phyloP scores from a whole-genome alignment of 2,329 filamentous ascomycete genomes.

The Arthrobotrys sphaeroides region DNA sequence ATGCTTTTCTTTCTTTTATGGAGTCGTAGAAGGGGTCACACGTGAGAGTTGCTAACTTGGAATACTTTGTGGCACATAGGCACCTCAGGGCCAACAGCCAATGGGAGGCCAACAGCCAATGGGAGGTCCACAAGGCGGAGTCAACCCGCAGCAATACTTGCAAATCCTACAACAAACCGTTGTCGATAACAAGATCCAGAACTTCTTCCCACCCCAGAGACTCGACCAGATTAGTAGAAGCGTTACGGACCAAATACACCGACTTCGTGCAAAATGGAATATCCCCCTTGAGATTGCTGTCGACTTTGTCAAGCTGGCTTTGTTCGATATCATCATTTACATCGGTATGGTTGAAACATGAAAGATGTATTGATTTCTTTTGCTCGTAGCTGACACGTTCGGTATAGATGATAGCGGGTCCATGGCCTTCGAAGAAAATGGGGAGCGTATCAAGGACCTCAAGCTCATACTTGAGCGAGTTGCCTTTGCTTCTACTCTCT shows the following conservation, averaged over 20 bases:
- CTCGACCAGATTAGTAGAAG: conserved; percentile 18
- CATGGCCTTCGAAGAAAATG: conserved; percentile 74
- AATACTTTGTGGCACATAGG: neutral
- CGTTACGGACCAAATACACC: conserved; percentile 33
- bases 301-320: conserved; percentile 60
- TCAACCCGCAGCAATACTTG: conserved; percentile 43
- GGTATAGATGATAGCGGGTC: conserved; percentile 72
- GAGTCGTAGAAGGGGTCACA: neutral
- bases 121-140: conserved; percentile 28
- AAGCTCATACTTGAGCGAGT: conserved; percentile 72
- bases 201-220: conserved; percentile 48
- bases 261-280: conserved; percentile 57
- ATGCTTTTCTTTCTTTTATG: neutral
- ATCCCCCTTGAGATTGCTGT: conserved; percentile 59
- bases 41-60: neutral
- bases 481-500: conserved; percentile 73
- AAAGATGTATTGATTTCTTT: neutral
- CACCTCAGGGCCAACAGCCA: conserved; percentile 39
- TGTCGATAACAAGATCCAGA: conserved; percentile 46
- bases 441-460: conserved; percentile 73
- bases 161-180: conserved; percentile 51
- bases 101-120: conserved; percentile 29
- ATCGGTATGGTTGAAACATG: conserved; percentile 55
- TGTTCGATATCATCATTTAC: conserved; percentile 60
- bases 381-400: neutral